Base-by-base conservation (phyloP, 2,329 filamentous ascomycete species). In the Capronia americana region DNA sequence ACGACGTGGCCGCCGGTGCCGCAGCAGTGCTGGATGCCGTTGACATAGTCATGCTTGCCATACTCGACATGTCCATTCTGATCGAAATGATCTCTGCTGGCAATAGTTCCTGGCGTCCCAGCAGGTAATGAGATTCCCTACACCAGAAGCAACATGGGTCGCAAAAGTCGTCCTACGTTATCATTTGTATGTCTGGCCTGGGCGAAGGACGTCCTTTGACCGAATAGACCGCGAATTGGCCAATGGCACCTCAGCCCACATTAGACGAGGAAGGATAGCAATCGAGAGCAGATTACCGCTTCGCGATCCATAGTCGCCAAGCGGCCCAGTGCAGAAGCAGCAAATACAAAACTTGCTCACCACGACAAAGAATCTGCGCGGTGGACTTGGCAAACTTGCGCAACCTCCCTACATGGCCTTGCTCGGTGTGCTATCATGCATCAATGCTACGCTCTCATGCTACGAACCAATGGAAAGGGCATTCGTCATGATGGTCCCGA, bases 281-380 rank as follows among this genome's bases (percentile, higher is more conserved):
- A 30, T 8, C 34, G 34, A 28, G 53, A 56, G 28, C 28, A 56
- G 1, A 11, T 23, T 17, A 23, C 20, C 14, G 23, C 24, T 38
- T 20, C 11, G 32, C 4, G 53, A 12, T 14, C 10, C n/a, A 7
- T 17, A 10, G 12, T 51, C 48, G 48, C 48, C 48, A 26, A 51
- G 48, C 4, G 20, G 23, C 4, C 20, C 17, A 2, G 5, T 51
- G 20, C 48, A 55, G 28, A 20, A 55, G 24, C 51, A 12, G 51
- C 28, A n/a, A n/a, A 55, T 34, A 55, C 50, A 44, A 50, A 70
- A 68, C 54, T 24, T 70, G 68, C 68, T 70, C 68, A 70, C 53
- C 24, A 24, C 41, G 48, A 8, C 41, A 51, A 58, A 64, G 55
- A 68, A 68, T 63, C 38, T 69, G 68, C 68, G 64, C 68, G 63